Evolutionary conservation across 176 grass and related monocot species (phyloP), one percentile per base, ranked within the genome.

Genomic region (Bothriochloa decipiens): DNA sequence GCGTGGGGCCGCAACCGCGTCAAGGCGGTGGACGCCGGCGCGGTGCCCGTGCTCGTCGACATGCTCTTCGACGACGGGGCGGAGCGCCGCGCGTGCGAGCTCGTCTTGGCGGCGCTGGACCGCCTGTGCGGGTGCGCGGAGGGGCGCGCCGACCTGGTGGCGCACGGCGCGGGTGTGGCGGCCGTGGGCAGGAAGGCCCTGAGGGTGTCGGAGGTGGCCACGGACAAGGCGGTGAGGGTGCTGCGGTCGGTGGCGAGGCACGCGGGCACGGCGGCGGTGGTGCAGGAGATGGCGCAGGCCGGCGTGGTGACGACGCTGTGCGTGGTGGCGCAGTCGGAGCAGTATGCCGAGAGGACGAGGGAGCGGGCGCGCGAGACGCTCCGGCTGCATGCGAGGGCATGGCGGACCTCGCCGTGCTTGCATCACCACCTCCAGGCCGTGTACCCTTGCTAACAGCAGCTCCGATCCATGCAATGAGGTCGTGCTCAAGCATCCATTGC

Each of bases 41-140:
- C 85, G 2, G 91, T 98, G 55, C 1, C 68, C 11, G 81, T 35
- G 14, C 74, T 92, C 6, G 29, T 98, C 18, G 89, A 92, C 63
- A 61, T 83, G 47, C 87, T 98, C 27, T 40, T 88, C 6, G 76
- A 72, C 7, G 77, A 71, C 9, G 68, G 15, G 16, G 8, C 55
- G 1, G 81, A 47, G 12, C 79, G 72, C 25, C 91, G 91, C 58
- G 36, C 2, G 10, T 84, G 88, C 89, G 92, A 95, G 87, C 81
- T 93, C 72, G 83, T 79, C 41, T 82, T 97, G 26, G 86, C 26
- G 10, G 88, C 86, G 66, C 89, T 97, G 26, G 91, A 93, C 27
- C 84, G 88, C 65, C 29, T 97, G 40, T 97, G 95, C 72, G 79
- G 87, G 35, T 92, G 92, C 72, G 92, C 92, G 0, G 95, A 97